Evolutionary conservation across 257 asterid genomes (phyloP), one percentile per base, ranked within the genome.

Genomic region (Leonotis leonurus): DNA sequence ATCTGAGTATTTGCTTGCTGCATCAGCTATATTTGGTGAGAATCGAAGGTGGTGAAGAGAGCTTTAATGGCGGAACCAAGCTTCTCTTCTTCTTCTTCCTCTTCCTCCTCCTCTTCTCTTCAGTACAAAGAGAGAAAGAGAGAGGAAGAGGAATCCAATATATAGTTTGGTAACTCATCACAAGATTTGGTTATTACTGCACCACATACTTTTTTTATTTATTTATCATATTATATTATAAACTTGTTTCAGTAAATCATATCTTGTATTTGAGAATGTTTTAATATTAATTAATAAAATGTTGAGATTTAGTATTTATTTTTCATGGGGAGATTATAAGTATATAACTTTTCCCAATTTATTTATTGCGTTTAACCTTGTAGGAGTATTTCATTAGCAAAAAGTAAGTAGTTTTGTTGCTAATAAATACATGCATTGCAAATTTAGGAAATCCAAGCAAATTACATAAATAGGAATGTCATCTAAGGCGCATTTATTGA

Each of bases 141-240:
- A 22, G 56, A 22, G 33, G 5, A 30, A 21, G 54, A 9, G 29
- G 72, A 39, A 72, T 72, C 72, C 68, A 65, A 60, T 68, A 72
- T 51, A 25, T 39, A 71, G 45, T 20, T n/a, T n/a, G 40, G 39
- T 25, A 40, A 25, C 0, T 21, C 22, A 53, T 27, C 16, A 1
- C 30, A 32, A 65, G 72, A 72, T 72, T 65, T 59, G 64, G 72
- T 49, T 36, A 18, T 56, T 71, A 62, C 30, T 60, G 64, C 41
- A 6, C 14, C 3, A 8, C 6, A 60, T 62, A 63, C 32, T 7
- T 22, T 41, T n/a, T n/a, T n/a, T n/a, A n/a, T n/a, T n/a, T n/a
- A n/a, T n/a, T n/a, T n/a, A n/a, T n/a, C n/a, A n/a, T n/a, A n/a
- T n/a, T n/a, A n/a, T n/a, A n/a, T n/a, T n/a, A n/a, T n/a, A n/a